Base-by-base conservation (phyloP, 78 protist genomes). In the Isochrysis galbana region DNA sequence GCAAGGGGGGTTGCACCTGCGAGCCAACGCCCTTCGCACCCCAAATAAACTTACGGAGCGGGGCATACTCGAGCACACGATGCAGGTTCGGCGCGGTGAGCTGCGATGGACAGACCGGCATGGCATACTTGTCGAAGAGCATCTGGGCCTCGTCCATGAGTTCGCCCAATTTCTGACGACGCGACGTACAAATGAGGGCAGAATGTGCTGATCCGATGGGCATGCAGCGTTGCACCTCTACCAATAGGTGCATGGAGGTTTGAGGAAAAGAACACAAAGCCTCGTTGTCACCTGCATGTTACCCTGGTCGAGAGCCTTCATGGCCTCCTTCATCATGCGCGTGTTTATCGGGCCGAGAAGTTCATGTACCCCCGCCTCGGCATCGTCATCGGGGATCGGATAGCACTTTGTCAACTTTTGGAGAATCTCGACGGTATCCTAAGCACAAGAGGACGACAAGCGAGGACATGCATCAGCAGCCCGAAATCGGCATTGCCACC, bases 11-110 rank as follows among this genome's bases (percentile, higher is more conserved):
- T n/a, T n/a, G 61, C 61, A 51, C 61, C 61, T 92, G 94, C 34
- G 92, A 90, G 23, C 94, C 94, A 19, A 92, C 94, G 25, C 94
- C 94, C 42, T 92, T 92, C 26, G 70, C 94, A 39, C 94, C 94
- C 19, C 0, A 54, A 14, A 29, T 21, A 32, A 5, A 69, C 42
- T 0, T n/a, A n/a, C 21, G 67, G 14, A 92, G 39, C 61, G 46
- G 2, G 26, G 38, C 34, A 17, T 90, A 7, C 32, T 5, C 7
- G 21, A 92, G 91, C 36, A 92, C 54, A 14, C 19, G 5, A 61
- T 89, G 91, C 29, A 92, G 91, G 2, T 5, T 17, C 32, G 92
- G 92, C 39, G 90, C 25, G 7, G 51, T 36, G 23, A 92, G 84
- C 89, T 87, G 93, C 45, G 86, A 14, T 26, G 94, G 90, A 41